Conservation (phyloP, 495 filamentous ascomycete genomes). For the Aspergillus baeticus region DNA sequence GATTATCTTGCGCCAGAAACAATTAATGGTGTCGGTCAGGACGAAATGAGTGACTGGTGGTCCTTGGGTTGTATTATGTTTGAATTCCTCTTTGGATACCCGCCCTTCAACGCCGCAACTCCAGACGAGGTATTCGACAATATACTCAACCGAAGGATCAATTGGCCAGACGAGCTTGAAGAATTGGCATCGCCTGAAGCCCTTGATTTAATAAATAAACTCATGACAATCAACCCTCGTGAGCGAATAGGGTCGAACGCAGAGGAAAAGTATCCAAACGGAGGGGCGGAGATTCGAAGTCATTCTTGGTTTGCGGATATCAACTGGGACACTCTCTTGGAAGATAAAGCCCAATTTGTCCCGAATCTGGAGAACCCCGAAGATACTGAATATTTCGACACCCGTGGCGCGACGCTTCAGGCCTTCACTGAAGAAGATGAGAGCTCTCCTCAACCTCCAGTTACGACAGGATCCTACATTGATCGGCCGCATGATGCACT, state of each 20-base stretch:
- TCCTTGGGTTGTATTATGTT: conserved; percentile 96
- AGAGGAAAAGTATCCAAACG: conserved; percentile 72
- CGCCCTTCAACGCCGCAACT: conserved; percentile 87
- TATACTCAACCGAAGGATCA: conserved; percentile 82
- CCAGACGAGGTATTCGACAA: conserved; percentile 97
- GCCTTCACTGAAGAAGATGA: conserved; percentile 92
- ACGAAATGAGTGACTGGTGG: conserved; percentile 99
- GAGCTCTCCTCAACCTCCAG: conserved; percentile 57
- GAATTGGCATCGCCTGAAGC: conserved; percentile 79
- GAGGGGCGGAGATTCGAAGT: conserved; percentile 83
- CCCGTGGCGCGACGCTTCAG: conserved; percentile 84
- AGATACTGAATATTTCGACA: conserved; percentile 97
- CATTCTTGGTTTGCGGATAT: conserved; percentile 88
- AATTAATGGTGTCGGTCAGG: conserved; percentile 90
- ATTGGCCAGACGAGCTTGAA: conserved; percentile 75
- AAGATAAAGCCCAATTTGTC: conserved; percentile 95
- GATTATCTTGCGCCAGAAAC: conserved; percentile 98
- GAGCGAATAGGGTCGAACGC: conserved; percentile 82
- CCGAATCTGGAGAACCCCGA: conserved; percentile 90
- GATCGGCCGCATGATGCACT: conserved; percentile 94
- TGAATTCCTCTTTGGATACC: conserved; percentile 89
- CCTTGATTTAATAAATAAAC: conserved; percentile 86
- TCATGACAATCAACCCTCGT: conserved; percentile 79
- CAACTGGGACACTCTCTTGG: conserved; percentile 85
- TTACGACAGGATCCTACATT: conserved; percentile 52